Percentiles rank a stretch among this genome's conserved stretches.
phyloP scores from a whole-genome alignment of 2,329 filamentous ascomycete genomes.

The Curvularia eragrostidis region DNA sequence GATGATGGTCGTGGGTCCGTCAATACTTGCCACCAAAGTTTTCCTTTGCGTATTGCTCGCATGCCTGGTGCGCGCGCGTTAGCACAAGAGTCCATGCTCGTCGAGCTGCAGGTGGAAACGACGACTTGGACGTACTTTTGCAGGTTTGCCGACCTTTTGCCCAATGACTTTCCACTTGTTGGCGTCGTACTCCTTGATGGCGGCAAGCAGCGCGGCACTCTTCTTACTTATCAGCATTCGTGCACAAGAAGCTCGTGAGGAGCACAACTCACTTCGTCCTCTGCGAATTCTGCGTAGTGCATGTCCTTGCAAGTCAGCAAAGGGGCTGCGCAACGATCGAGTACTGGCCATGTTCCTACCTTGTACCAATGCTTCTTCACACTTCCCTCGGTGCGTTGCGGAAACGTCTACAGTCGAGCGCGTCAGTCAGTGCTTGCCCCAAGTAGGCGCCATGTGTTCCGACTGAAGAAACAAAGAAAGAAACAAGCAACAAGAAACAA shows the following conservation, averaged over 20 bases:
- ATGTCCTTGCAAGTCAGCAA: slow-evolving; percentile 72
- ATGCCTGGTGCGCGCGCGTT: slow-evolving; percentile 62
- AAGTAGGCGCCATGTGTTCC: neutral
- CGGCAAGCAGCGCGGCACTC: slow-evolving; percentile 81
- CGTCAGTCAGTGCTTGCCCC: slow-evolving; percentile 26
- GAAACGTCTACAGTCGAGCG: slow-evolving; percentile 72
- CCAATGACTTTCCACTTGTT: slow-evolving; percentile 99
- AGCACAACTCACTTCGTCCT: slow-evolving; percentile 77
- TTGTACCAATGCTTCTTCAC: slow-evolving; percentile 99
- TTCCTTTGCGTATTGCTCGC: slow-evolving; percentile 94
- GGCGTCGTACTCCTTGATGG: slow-evolving; percentile 98
- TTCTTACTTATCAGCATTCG: slow-evolving; percentile 52
- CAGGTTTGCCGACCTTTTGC: slow-evolving; percentile 95
- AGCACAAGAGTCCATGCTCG: slow-evolving; percentile 18
- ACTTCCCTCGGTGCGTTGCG: slow-evolving; percentile 90
- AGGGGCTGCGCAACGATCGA: slow-evolving; percentile 20
- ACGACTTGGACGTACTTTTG: slow-evolving; percentile 72
- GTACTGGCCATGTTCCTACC: slow-evolving; percentile 56
- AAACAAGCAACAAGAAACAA: no score
- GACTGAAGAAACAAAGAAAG: neutral
- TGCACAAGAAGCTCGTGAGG: slow-evolving; percentile 10
- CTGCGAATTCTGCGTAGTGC: slow-evolving; percentile 98
- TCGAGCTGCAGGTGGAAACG: slow-evolving; percentile 9
- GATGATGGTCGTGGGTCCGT: slow-evolving; percentile 45
- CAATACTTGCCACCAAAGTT: slow-evolving; percentile 72